A percentile compares a stretch with the other conserved stretches of the same genome.
These are phyloP conservation scores for Scheffersomyces illinoinensis DNA, from an alignment of 1,139 yeast genomes.

Conservation along the genomic window DNA sequence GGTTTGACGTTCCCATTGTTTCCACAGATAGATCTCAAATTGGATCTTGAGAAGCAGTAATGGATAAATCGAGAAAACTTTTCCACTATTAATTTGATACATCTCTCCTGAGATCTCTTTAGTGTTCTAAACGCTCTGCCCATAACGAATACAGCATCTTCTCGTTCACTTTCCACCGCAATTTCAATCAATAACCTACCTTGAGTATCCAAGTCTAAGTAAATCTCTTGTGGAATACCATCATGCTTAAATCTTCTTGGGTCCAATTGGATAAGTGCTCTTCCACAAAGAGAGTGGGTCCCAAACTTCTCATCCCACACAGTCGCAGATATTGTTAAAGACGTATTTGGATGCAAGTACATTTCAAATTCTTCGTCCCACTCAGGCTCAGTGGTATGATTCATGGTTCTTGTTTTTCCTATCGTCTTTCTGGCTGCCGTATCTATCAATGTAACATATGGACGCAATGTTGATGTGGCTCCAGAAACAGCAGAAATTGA, in stretches of 20 bases:
- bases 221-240: conserved; percentile 64
- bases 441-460: conserved; percentile 71
- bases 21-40: conserved; percentile 56
- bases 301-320: conserved; percentile 73
- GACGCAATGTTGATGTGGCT: conserved; percentile 56
- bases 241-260: conserved; percentile 67
- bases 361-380: conserved; percentile 92
- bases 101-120: conserved; percentile 60
- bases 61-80: conserved; percentile 51
- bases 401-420: conserved; percentile 70
- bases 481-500: conserved; percentile 31
- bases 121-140: conserved; percentile 74
- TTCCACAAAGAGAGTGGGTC: conserved; percentile 69
- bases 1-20: conserved; percentile 46
- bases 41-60: conserved; percentile 42
- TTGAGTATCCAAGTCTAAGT: conserved; percentile 65
- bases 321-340: conserved; percentile 52
- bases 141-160: conserved; percentile 75
- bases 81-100: conserved; percentile 65
- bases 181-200: conserved; percentile 66
- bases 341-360: conserved; percentile 40
- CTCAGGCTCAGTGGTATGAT: conserved; percentile 65
- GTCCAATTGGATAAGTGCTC: conserved; percentile 62
- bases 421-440: conserved; percentile 56
- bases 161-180: conserved; percentile 75